Evolutionary conservation across 257 asterid genomes (phyloP).

Genomic region (Nicotiana attenuata): DNA sequence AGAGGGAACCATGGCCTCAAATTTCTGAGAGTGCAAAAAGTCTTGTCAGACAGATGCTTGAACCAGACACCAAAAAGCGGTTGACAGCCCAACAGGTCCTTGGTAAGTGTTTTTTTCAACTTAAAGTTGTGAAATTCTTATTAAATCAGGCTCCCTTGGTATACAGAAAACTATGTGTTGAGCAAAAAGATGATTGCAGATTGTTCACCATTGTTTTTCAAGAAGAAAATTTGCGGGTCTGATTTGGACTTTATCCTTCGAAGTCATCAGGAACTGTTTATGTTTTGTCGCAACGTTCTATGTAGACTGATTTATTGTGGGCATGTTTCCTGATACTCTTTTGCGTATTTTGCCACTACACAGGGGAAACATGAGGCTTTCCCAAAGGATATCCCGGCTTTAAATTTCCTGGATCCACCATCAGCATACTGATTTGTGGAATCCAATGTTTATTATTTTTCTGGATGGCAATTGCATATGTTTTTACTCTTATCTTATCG

Average conservation of each 20-base stretch:
- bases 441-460: neutral
- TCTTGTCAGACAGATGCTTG: slow-evolving; percentile 84
- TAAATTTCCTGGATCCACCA: neutral
- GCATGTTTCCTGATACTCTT: neutral
- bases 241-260: neutral
- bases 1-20: slow-evolving; percentile 98
- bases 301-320: neutral
- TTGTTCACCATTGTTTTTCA: neutral
- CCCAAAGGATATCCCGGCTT: neutral
- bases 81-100: slow-evolving; percentile 92
- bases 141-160: neutral
- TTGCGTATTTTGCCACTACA: neutral
- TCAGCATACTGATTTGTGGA: neutral
- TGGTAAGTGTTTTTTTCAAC: slow-evolving; percentile 45
- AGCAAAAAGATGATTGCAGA: neutral
- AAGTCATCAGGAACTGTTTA: neutral
- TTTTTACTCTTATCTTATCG: neutral
- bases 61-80: slow-evolving; percentile 73
- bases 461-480: neutral
- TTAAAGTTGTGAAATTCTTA: neutral
- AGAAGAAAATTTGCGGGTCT: neutral
- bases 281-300: neutral
- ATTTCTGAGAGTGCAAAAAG: slow-evolving; percentile 75
- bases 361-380: neutral
- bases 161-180: neutral